These are phyloP conservation scores for Cymodocea nodosa DNA, from an alignment of 116 monocot species.

Conservation along the genomic window DNA sequence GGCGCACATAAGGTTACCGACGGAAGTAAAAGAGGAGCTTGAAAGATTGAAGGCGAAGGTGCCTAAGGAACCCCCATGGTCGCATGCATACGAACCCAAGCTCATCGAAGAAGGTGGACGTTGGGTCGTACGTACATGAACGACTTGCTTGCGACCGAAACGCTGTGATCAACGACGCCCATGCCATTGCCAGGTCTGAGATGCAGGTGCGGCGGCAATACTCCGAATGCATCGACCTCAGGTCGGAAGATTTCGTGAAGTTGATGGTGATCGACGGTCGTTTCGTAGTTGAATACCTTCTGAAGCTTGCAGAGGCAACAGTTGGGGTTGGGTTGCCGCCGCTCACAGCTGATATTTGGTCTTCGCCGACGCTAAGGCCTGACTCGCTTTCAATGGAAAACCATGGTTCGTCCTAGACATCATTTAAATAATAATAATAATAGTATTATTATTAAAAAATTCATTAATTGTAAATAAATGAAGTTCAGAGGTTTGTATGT, in stretches of 20 bases:
- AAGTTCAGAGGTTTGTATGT: too few relatives aligned
- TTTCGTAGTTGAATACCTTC: not conserved
- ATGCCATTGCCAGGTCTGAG: not conserved
- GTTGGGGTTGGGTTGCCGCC: not conserved
- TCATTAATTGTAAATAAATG: too few relatives aligned
- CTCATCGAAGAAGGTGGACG: not conserved
- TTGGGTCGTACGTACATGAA: not conserved
- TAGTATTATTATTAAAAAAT: too few relatives aligned
- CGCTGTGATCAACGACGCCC: not conserved
- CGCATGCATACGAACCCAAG: slow-evolving; percentile 8
- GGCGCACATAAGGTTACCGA: too few relatives aligned
- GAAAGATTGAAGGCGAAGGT: too few relatives aligned
- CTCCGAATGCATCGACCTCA: not conserved
- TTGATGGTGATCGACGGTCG: not conserved
- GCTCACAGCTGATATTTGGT: not conserved
- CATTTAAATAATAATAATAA: too few relatives aligned
- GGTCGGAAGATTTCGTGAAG: not conserved
- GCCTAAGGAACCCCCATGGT: not conserved
- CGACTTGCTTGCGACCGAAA: not conserved
- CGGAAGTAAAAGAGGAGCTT: not conserved
- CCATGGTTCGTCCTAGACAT: not conserved
- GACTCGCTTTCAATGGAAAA: not conserved
- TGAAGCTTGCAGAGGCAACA: not conserved
- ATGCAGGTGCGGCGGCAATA: not conserved
- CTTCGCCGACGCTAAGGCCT: not conserved